Base-by-base conservation (phyloP, 2,329 filamentous ascomycete species). In the Alternaria arborescens region DNA sequence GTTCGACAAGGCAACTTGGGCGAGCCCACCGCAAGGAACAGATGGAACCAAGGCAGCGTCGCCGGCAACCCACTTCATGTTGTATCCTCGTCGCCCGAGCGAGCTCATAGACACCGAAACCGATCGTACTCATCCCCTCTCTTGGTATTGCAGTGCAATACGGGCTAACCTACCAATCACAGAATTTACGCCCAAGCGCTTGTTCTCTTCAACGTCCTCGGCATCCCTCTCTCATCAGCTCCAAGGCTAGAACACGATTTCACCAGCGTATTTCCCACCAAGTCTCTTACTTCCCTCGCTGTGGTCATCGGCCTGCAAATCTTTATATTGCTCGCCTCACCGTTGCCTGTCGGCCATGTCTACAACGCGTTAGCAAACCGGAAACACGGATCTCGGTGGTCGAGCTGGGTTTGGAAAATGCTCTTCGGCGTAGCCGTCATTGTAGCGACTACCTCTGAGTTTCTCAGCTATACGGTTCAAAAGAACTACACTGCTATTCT, bases 191-290 rank as follows among this genome's bases (percentile, higher is more conserved):
- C 69, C 8, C 68, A 73, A 18, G 64, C 68, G 30, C 59, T 75
- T 1, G 38, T 74, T 26, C 63, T 68, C 53, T 71, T 71, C 69
- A 72, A 70, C 48, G 56, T 67, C 36, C 60, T 65, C 44, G 71
- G 73, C 16, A 61, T 71, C 3, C 67, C 67, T 1, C 61, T 76
- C n/a, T 72, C 70, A 18, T 69, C 61, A 12, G 68, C 69, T 8
- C 22, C 66, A 0, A 70, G 64, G 26, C 60, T 74, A 8, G 66
- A 74, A 42, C 69, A 69, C 61, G 63, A 67, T 57, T 72, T 65
- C 61, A 72, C 61, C 26, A 66, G 51, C 2, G 20, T 3, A 52
- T 63, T 24, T 46, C 46, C 4, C 51, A 22, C 2, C 54, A 28
- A 2, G 34, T 43, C 64, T 2, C 58, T 71, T 1, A n/a, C 22